A percentile compares a stretch with the other conserved stretches of the same genome.
Conservation (phyloP, 164 flowering plant species). For the Aristolochia californica region DNA sequence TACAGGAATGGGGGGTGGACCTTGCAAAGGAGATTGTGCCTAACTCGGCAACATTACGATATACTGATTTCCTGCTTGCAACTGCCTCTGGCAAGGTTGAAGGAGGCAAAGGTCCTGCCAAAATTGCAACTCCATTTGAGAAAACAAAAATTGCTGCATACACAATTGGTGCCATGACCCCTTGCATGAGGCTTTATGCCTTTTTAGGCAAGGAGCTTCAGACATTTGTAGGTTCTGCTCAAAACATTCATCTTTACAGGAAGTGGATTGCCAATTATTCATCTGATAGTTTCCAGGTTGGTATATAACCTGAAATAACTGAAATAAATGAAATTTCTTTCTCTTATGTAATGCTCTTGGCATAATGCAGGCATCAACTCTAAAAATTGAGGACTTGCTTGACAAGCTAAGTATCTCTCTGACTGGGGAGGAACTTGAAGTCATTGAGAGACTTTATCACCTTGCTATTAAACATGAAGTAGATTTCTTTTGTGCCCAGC, state of each 20-base stretch:
- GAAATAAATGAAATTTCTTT: constrained; percentile 1
- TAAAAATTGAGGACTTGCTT: constrained; percentile 76
- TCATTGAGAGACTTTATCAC: constrained; percentile 84
- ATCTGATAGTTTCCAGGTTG: constrained; percentile 64
- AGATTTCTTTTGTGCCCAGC: constrained; percentile 76
- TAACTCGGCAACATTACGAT: constrained; percentile 55
- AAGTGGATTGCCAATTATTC: constrained; percentile 80
- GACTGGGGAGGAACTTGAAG: constrained; percentile 90
- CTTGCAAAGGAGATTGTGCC: constrained; percentile 29
- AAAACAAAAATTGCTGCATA: constrained; percentile 93
- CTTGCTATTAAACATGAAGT: constrained; percentile 85
- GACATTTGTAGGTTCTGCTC: constrained; percentile 29
- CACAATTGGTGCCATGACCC: constrained; percentile 85
- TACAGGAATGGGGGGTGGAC: constrained; percentile 80
- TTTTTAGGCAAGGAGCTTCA: constrained; percentile 60
- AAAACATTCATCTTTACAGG: constrained; percentile 41
- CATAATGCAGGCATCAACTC: constrained; percentile 51
- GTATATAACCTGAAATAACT: constrained; percentile 3
- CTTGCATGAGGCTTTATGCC: constrained; percentile 89
- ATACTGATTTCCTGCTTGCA: constrained; percentile 75
- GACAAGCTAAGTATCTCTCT: constrained; percentile 84
- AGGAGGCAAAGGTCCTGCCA: constrained; percentile 73
- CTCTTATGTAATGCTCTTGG: neutral
- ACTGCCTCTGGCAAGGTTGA: constrained; percentile 95
- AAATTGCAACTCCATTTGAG: constrained; percentile 92